A percentile compares a stretch with the other conserved stretches of the same genome.
Conservation (phyloP, 495 filamentous ascomycete genomes). For the Lepraria neglecta region DNA sequence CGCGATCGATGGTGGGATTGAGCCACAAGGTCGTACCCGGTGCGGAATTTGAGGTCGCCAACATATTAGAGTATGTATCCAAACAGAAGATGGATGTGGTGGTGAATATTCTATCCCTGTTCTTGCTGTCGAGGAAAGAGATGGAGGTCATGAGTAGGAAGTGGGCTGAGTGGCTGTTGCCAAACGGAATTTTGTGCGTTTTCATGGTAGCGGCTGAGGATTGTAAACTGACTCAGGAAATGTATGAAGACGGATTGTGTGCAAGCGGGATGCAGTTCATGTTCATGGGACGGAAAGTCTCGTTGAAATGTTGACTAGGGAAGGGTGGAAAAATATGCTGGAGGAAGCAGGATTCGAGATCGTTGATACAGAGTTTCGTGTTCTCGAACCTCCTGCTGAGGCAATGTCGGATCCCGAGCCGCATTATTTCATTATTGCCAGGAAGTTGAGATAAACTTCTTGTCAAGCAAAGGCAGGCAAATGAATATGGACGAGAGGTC, state of each 20-base stretch:
- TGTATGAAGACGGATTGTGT: constrained; percentile 23
- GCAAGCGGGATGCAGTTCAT: constrained; percentile 16
- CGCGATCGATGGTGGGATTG: constrained; percentile 32
- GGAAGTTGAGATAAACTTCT: background rate
- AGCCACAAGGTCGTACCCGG: constrained; percentile 31
- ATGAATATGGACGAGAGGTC: no score
- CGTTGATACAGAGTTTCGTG: constrained; percentile 16
- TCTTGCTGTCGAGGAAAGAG: constrained; percentile 21
- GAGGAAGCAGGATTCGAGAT: constrained; percentile 26
- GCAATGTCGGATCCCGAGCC: constrained; percentile 9
- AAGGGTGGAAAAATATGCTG: constrained; percentile 24
- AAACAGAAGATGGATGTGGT: constrained; percentile 18
- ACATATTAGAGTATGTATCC: constrained; percentile 32
- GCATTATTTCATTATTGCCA: constrained; percentile 21
- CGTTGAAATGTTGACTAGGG: constrained; percentile 19
- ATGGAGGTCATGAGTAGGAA: constrained; percentile 16
- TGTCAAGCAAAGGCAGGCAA: no score
- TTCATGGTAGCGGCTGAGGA: constrained; percentile 22
- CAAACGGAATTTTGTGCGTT: constrained; percentile 19
- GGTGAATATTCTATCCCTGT: constrained; percentile 25
- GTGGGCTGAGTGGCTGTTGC: constrained; percentile 26
- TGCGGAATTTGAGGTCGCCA: constrained; percentile 30
- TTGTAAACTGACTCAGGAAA: constrained; percentile 5
- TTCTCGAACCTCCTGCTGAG: constrained; percentile 14
- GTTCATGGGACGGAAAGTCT: constrained; percentile 16